These are phyloP conservation scores for Scedosporium minutisporum DNA, from an alignment of 2,329 filamentous ascomycete genomes.

Conservation along the genomic window DNA sequence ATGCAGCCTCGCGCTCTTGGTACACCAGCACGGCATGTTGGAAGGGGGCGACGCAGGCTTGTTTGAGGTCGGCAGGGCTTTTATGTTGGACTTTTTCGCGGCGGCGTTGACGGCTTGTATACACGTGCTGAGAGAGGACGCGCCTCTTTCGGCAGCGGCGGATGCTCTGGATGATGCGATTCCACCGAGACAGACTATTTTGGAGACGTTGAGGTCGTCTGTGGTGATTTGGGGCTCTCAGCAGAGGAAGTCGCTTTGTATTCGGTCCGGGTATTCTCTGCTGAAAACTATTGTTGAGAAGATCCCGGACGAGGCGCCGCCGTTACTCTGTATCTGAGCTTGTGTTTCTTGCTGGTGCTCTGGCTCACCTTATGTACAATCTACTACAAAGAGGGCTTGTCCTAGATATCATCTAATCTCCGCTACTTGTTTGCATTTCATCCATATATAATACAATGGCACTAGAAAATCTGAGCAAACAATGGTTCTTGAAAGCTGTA, in stretches of 20 bases:
- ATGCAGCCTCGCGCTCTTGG: slow-evolving; percentile 24
- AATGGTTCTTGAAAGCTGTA: too few relatives aligned
- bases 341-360: too few relatives aligned
- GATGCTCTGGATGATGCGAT: slow-evolving; percentile 14
- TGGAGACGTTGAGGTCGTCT: slow-evolving; percentile 23
- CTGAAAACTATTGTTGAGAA: slow-evolving; percentile 2
- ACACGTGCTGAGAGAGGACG: slow-evolving; percentile 24
- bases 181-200: slow-evolving; percentile 24
- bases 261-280: slow-evolving; percentile 1
- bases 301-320: not conserved
- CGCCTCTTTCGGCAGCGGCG: slow-evolving; percentile 16
- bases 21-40: slow-evolving; percentile 24
- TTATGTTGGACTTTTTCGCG: slow-evolving; percentile 26
- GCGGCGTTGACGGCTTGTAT: slow-evolving; percentile 23
- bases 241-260: slow-evolving; percentile 16
- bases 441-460: too few relatives aligned
- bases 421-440: too few relatives aligned
- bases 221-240: slow-evolving; percentile 25
- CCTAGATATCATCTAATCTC: too few relatives aligned
- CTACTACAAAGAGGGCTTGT: too few relatives aligned
- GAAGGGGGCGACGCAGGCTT: slow-evolving; percentile 15
- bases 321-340: too few relatives aligned
- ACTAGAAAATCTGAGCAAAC: too few relatives aligned
- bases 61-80: slow-evolving; percentile 22
- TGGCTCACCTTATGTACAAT: too few relatives aligned